phyloP scores from a whole-genome alignment of 1,284 basidiomycete species.

The Earliella scabrosa region DNA sequence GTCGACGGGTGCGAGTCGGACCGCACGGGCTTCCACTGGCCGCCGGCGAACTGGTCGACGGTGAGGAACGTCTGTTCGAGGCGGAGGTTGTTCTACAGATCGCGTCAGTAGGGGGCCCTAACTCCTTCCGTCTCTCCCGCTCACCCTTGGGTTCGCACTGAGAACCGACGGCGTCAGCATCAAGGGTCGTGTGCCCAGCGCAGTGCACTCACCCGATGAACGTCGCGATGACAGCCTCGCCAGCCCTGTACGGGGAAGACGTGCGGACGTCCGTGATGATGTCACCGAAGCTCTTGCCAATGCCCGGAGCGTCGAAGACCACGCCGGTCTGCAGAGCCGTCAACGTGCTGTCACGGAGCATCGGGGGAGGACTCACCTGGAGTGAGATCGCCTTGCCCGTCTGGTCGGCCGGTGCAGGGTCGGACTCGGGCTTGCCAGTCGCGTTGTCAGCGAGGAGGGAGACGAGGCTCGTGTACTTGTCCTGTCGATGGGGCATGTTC shows the following conservation, averaged over 20 bases:
- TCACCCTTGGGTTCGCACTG: slow-evolving; percentile 74
- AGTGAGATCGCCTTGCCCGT: slow-evolving; percentile 71
- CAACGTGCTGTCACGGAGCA: not conserved
- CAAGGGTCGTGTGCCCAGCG: no score
- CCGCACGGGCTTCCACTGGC: slow-evolving; percentile 60
- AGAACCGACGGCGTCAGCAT: not conserved
- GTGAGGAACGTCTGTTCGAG: slow-evolving; percentile 77
- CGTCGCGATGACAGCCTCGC: slow-evolving; percentile 61
- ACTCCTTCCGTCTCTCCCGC: no score
- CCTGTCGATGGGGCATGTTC: no score
- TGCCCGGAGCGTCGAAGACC: slow-evolving; percentile 59
- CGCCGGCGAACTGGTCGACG: slow-evolving; percentile 58
- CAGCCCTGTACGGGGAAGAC: slow-evolving; percentile 52
- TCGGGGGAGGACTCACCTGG: slow-evolving; percentile 45
- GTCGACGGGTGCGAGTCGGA: slow-evolving; percentile 86
- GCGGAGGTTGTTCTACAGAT: slow-evolving; percentile 71
- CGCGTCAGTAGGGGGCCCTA: no score
- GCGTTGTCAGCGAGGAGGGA: slow-evolving; percentile 60
- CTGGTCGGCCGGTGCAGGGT: slow-evolving; percentile 70
- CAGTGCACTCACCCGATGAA: slow-evolving; percentile 58
- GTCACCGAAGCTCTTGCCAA: slow-evolving; percentile 67
- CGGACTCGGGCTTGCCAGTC: slow-evolving; percentile 55
- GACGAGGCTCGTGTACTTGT: slow-evolving; percentile 73
- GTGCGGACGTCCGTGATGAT: slow-evolving; percentile 64
- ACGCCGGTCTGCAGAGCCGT: slow-evolving; percentile 55